Evolutionary conservation across 805 yeast species (phyloP).

Genomic region (Ogataea nitratoaversa): DNA sequence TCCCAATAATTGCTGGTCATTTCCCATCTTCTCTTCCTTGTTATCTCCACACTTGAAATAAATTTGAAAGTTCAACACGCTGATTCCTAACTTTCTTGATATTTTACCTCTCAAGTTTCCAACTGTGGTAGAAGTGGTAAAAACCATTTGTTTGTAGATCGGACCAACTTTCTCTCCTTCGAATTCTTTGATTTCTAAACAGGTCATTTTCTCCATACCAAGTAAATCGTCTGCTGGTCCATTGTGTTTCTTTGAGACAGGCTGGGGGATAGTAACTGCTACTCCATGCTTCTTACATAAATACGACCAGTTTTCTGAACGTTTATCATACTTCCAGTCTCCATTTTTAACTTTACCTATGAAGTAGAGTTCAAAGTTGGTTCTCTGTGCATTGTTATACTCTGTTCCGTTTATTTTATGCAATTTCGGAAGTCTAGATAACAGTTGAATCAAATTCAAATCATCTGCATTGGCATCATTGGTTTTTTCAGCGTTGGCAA

Average conservation of each 20-base stretch:
- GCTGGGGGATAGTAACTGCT: background rate
- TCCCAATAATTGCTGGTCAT: constrained; percentile 18
- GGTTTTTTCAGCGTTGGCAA: constrained; percentile 13
- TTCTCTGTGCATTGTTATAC: constrained; percentile 43
- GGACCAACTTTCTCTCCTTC: constrained; percentile 2
- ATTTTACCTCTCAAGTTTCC: constrained; percentile 33
- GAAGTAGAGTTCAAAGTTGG: constrained; percentile 66
- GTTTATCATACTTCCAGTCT: constrained; percentile 23
- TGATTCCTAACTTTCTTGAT: constrained; percentile 18
- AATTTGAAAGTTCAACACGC: constrained; percentile 23
- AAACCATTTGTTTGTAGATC: constrained; percentile 18
- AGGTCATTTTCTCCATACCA: background rate
- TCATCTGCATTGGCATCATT: constrained; percentile 14
- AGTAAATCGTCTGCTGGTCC: background rate
- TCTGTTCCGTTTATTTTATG: constrained; percentile 53
- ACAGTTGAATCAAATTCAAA: constrained; percentile 14
- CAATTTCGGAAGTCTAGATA: constrained; percentile 28
- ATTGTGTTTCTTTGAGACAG: background rate
- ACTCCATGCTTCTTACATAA: constrained; percentile 37
- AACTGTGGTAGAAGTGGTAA: constrained; percentile 32
- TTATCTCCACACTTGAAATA: constrained; percentile 8
- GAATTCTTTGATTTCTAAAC: background rate
- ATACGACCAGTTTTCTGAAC: constrained; percentile 37
- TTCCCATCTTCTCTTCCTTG: constrained; percentile 7
- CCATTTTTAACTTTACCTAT: constrained; percentile 43